Conservation (phyloP, 768 basidiomycete species). For the Porpolomopsis calyptriformis region DNA sequence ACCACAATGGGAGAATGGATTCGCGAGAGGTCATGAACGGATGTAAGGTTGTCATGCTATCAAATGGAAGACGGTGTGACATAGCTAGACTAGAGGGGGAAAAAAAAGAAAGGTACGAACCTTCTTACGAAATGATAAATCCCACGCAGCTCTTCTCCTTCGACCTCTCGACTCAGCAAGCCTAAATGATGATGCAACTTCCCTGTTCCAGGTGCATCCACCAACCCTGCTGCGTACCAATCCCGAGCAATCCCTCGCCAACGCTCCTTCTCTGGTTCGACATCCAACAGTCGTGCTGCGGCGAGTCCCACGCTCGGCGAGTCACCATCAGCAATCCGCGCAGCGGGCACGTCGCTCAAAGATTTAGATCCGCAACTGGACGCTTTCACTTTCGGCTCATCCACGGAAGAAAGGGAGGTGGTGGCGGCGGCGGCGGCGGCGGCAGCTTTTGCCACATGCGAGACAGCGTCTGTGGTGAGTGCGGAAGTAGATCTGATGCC, state of each 20-base stretch:
- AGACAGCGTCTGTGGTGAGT: slow-evolving; percentile 49
- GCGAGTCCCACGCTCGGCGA: slow-evolving; percentile 76
- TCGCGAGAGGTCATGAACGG: slow-evolving; percentile 84
- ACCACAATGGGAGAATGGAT: slow-evolving; percentile 84
- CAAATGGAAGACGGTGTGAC: slow-evolving; percentile 3
- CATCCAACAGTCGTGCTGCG: slow-evolving; percentile 70
- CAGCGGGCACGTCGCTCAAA: slow-evolving; percentile 38
- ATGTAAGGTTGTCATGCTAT: slow-evolving; percentile 83
- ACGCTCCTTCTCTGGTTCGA: slow-evolving; percentile 85
- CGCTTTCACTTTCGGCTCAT: slow-evolving; percentile 10
- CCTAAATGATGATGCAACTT: slow-evolving; percentile 93
- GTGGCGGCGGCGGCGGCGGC: slow-evolving; percentile 21
- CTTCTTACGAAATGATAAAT: slow-evolving; percentile 95
- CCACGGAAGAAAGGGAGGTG: slow-evolving; percentile 12
- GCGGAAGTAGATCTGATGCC: slow-evolving; percentile 30
- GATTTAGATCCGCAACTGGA: slow-evolving; percentile 26
- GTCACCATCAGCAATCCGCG: slow-evolving; percentile 53
- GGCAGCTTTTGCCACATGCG: slow-evolving; percentile 28
- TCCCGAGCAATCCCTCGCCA: slow-evolving; percentile 86
- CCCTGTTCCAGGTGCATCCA: slow-evolving; percentile 87
- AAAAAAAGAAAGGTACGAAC: slow-evolving; percentile 32
- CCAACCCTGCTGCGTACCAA: slow-evolving; percentile 85
- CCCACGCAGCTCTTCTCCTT: slow-evolving; percentile 70
- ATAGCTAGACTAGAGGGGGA: slow-evolving; percentile 5
- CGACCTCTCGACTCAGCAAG: slow-evolving; percentile 72